Evolutionary conservation across 305 asterid genomes (phyloP).

Genomic region (Solanum chacoense): DNA sequence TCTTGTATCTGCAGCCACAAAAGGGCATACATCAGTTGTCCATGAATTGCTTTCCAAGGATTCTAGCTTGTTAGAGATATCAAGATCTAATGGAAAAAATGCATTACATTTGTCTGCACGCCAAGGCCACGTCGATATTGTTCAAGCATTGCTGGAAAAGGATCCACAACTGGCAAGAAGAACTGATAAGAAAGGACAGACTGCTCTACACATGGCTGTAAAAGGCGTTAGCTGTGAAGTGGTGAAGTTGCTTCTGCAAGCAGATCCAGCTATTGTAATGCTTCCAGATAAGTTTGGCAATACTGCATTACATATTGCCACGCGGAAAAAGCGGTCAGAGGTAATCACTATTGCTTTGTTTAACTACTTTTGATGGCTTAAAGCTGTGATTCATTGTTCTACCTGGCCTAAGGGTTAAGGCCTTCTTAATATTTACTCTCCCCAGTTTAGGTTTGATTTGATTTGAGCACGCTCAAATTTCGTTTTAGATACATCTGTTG

Average conservation of each 20-base stretch:
- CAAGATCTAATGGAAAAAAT: conserved; percentile 64
- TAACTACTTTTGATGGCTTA: background rate
- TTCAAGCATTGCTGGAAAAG: conserved; percentile 36
- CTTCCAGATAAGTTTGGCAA: conserved; percentile 56
- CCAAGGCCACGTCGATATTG: conserved; percentile 53
- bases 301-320: conserved; percentile 56
- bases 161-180: conserved; percentile 59
- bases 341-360: conserved; percentile 17
- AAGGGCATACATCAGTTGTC: conserved; percentile 50
- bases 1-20: conserved; percentile 57
- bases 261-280: conserved; percentile 66
- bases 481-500: background rate
- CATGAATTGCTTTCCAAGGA: conserved; percentile 39
- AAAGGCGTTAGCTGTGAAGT: conserved; percentile 50
- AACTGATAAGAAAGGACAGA: conserved; percentile 71
- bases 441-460: background rate
- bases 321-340: conserved; percentile 63
- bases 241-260: conserved; percentile 47
- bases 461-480: background rate
- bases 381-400: background rate
- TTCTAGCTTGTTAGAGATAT: conserved; percentile 41
- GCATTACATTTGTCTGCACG: conserved; percentile 61
- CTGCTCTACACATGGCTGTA: conserved; percentile 75
- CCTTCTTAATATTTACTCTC: background rate
- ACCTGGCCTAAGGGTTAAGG: background rate